phyloP scores from a whole-genome alignment of 768 basidiomycete species.

The Cystoderma amianthinum region DNA sequence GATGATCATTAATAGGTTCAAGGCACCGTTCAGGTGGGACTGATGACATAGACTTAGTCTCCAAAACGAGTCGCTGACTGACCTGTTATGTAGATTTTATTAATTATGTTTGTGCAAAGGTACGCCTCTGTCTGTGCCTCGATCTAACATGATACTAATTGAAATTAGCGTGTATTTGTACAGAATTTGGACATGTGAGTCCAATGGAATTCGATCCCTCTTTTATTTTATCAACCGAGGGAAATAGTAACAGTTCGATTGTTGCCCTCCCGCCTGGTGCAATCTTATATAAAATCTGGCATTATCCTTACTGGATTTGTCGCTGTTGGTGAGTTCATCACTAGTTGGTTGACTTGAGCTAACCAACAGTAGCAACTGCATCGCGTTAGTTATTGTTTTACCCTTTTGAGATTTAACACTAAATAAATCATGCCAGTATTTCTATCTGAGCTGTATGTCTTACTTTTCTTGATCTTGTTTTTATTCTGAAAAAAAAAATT shows the following conservation, averaged over 20 bases:
- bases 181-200: slow-evolving; percentile 23
- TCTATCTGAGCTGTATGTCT: too few relatives aligned
- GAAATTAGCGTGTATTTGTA: slow-evolving; percentile 19
- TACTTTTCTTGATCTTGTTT: too few relatives aligned
- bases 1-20: slow-evolving; percentile 10
- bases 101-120: slow-evolving; percentile 23
- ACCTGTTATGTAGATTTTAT: slow-evolving; percentile 13
- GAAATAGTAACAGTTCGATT: background rate
- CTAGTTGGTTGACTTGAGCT: background rate
- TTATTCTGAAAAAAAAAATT: too few relatives aligned
- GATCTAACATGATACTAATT: background rate
- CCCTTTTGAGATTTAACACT: too few relatives aligned
- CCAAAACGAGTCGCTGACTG: background rate
- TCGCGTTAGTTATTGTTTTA: too few relatives aligned
- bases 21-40: slow-evolving; percentile 13
- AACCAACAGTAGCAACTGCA: background rate
- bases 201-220: background rate
- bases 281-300: background rate
- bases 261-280: too few relatives aligned
- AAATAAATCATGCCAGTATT: too few relatives aligned
- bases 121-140: slow-evolving; percentile 6
- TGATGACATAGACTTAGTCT: background rate
- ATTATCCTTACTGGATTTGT: too few relatives aligned
- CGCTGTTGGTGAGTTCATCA: background rate
- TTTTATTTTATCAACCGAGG: background rate